Conservation (phyloP, 2,329 filamentous ascomycete species). For the Zarea fungicola region DNA sequence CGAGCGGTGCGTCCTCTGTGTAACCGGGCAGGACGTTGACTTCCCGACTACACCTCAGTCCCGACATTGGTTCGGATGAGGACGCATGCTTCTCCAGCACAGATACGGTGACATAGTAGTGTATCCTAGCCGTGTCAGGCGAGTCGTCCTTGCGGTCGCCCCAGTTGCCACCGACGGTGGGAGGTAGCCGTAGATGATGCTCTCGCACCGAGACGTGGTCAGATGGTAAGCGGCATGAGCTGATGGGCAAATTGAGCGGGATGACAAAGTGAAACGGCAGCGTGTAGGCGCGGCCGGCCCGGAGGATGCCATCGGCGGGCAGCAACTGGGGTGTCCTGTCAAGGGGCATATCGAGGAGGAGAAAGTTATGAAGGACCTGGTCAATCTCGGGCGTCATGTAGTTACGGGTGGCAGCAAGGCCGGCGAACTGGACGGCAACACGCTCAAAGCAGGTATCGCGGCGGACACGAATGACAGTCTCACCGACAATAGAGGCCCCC, state of each 20-base stretch:
- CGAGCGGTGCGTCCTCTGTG: conserved; percentile 1
- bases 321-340: background rate
- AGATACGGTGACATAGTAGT: background rate
- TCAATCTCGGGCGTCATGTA: conserved; percentile 9
- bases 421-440: conserved; percentile 5
- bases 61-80: background rate
- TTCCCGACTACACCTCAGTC: background rate
- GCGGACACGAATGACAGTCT: background rate
- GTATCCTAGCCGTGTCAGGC: conserved; percentile 4
- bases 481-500: background rate
- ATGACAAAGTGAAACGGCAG: conserved; percentile 8
- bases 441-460: conserved; percentile 1
- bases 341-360: conserved; percentile 6
- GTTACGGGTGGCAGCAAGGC: conserved; percentile 3
- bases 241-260: background rate
- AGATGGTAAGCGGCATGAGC: background rate
- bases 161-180: background rate
- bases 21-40: conserved; percentile 1
- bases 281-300: conserved; percentile 1
- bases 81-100: background rate
- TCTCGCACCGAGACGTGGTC: conserved; percentile 1
- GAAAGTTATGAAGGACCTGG: conserved; percentile 5
- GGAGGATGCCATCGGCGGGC: background rate
- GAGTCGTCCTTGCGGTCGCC: conserved; percentile 2
- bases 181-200: conserved; percentile 7